Base-by-base conservation (phyloP, 768 basidiomycete species). In the Calocera cornea region DNA sequence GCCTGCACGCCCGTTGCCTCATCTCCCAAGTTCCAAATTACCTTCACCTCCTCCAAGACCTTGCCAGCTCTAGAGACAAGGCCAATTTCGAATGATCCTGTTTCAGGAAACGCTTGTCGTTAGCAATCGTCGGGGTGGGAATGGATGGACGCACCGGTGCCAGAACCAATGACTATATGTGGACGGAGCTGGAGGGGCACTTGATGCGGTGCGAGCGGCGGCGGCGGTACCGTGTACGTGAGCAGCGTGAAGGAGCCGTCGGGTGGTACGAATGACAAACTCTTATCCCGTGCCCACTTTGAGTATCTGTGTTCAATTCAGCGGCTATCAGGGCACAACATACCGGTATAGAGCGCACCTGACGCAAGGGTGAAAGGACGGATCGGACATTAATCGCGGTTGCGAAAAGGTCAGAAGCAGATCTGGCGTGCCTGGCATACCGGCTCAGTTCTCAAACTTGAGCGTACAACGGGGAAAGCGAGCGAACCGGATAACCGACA, bases 311-410 rank as follows among this genome's bases (percentile, higher is more conserved):
- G 8, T 33, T 0, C 31, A 33, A 3, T 36, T 34, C 50, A 68
- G 17, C 66, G 31, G 69, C 70, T 66, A 50, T 34, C 22, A 31
- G 22, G 31, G 65, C 41, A 54, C 41, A 47, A 66, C 65, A 41
- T 17, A 41, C 63, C 33, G 64, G 36, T 27, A 66, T 17, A 64
- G 50, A 12, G 74, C 84, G 68, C 75, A 92, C 92, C 95, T 83
- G 67, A 98, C 87, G 75, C 93, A 97, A 34, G 94, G 86, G 75
- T 98, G 95, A 76, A 98, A 95, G 1, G 90, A 85, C 69, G 87
- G 89, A 71, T 95, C 90, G 1, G 79, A 80, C 72, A 94, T 78
- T 34, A 85, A 82, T 71, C 84, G 84, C 0, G 90, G 82, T 74
- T 91, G 92, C 7, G 84, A 81, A 74, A 95, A 90, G 16, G 83